Evolutionary conservation across 2,329 filamentous ascomycete genomes (phyloP).

Genomic region (Cladosporium sp.): DNA sequence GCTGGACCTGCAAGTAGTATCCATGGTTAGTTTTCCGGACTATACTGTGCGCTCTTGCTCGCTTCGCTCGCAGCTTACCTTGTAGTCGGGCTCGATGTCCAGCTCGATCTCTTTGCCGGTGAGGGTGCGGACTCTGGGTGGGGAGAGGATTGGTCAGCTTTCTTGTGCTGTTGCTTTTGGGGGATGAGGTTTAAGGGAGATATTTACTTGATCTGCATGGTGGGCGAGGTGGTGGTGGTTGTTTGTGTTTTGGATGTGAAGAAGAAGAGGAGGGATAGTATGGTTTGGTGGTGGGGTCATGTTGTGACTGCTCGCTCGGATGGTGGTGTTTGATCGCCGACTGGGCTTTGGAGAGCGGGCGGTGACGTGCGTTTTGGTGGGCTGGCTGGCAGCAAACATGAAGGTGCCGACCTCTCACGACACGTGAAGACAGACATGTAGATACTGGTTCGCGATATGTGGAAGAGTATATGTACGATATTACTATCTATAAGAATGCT

Average conservation of each 20-base stretch:
- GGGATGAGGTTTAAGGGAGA: neutral
- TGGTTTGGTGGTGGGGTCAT: neutral
- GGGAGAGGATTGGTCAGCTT: neutral
- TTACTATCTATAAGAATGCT: neutral
- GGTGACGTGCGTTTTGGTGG: slow-evolving; percentile 7
- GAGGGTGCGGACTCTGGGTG: slow-evolving; percentile 83
- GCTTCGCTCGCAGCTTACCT: slow-evolving; percentile 57
- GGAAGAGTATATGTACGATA: neutral
- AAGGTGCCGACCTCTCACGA: neutral
- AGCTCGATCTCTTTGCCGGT: slow-evolving; percentile 99
- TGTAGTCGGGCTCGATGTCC: slow-evolving; percentile 92
- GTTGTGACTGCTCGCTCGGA: neutral
- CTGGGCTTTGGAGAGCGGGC: slow-evolving; percentile 3
- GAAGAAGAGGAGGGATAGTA: neutral
- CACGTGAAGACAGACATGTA: no score
- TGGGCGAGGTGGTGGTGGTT: neutral
- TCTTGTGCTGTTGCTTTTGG: neutral
- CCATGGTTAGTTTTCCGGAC: neutral
- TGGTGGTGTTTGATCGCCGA: slow-evolving; percentile 32
- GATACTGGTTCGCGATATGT: neutral
- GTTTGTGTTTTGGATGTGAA: slow-evolving; percentile 6
- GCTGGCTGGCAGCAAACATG: neutral
- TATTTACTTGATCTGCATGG: slow-evolving; percentile 24
- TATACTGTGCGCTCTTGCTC: neutral
- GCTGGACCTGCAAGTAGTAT: slow-evolving; percentile 65